Base-by-base conservation (phyloP, 148 eudicot genomes). In the Nepenthes gracilis region DNA sequence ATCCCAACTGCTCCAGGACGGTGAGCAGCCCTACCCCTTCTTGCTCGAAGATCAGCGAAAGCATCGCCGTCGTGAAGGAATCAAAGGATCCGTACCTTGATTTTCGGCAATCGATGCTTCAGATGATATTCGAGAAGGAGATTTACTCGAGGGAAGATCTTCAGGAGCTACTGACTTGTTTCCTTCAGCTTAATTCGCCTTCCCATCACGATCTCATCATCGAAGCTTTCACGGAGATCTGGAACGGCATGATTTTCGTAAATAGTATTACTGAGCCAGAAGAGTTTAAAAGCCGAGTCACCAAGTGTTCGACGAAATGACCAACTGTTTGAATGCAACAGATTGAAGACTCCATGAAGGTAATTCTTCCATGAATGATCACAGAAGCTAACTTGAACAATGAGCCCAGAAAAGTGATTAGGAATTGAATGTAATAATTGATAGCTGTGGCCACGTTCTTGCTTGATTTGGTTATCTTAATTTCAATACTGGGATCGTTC, bases 101-200 rank as follows among this genome's bases (percentile, higher is more conserved):
- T 69, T 83, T 86, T 59, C 71, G 77, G 56, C 70, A 64, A 4
- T 86, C 88, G 1, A 83, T 86, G 83, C 57, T 83, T 12, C 78
- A 83, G 49, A 81, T 86, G 89, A 81, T 83, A 6, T 33, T 63
- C 6, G 86, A 81, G 73, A 71, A 64, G n/a, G 75, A 75, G 15
- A 78, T 86, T 36, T 71, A 66, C 53, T 71, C 77, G 5, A 63
- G 54, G 10, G 76, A 71, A 4, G 84, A 83, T 40, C 79, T 86
- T 14, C 71, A 67, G 23, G 81, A 73, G 64, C 88, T 86, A 49
- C 72, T 86, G 11, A 67, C 65, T 23, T 73, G 82, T 49, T 86
- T 83, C 54, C 36, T 83, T 58, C 49, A 78, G 62, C 82, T 86
- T 4, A 86, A 86, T 57, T 73, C 86, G 1, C 79, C 81, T 9